phyloP scores from a whole-genome alignment of 2,329 filamentous ascomycete genomes.

The Aquanectria penicillioides region DNA sequence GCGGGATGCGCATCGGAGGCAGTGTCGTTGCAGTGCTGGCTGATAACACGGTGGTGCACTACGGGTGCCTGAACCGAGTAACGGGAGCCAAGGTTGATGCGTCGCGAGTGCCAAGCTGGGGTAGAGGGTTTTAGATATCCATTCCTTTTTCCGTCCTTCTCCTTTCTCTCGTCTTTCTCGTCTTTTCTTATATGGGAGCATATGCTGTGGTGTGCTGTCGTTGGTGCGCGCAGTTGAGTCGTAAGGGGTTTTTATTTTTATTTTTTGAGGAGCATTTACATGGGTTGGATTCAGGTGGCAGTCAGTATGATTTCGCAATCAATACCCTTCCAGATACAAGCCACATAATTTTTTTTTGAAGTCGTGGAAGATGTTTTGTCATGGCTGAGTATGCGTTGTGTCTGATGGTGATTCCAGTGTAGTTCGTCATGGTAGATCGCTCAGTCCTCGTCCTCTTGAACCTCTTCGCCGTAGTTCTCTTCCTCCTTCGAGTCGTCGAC shows the following conservation, averaged over 20 bases:
- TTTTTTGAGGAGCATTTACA: slow-evolving; percentile 35
- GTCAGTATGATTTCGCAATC: slow-evolving; percentile 40
- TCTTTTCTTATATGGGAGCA: slow-evolving; percentile 20
- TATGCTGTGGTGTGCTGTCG: slow-evolving; percentile 11
- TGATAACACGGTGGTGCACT: slow-evolving; percentile 83
- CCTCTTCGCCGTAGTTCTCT: slow-evolving; percentile 88
- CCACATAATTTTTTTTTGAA: too few relatives aligned
- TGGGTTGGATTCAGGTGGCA: slow-evolving; percentile 30
- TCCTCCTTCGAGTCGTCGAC: slow-evolving; percentile 70
- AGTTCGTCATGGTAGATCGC: too few relatives aligned
- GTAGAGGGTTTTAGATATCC: slow-evolving; percentile 47
- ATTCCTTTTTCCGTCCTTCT: slow-evolving; percentile 20
- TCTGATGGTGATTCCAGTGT: too few relatives aligned
- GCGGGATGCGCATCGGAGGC: slow-evolving; percentile 84
- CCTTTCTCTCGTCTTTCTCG: slow-evolving; percentile 15
- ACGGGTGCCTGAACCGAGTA: slow-evolving; percentile 75
- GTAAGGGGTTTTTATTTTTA: slow-evolving; percentile 14
- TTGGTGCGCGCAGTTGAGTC: slow-evolving; percentile 19
- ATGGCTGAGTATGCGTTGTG: not conserved
- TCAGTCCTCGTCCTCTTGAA: slow-evolving; percentile 69
- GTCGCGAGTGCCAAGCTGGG: slow-evolving; percentile 48
- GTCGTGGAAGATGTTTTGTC: too few relatives aligned
- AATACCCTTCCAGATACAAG: slow-evolving; percentile 36
- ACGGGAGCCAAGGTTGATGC: slow-evolving; percentile 49
- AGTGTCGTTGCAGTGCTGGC: slow-evolving; percentile 92